phyloP scores from a whole-genome alignment of 2,329 filamentous ascomycete species.

The Aureobasidium namibiae region DNA sequence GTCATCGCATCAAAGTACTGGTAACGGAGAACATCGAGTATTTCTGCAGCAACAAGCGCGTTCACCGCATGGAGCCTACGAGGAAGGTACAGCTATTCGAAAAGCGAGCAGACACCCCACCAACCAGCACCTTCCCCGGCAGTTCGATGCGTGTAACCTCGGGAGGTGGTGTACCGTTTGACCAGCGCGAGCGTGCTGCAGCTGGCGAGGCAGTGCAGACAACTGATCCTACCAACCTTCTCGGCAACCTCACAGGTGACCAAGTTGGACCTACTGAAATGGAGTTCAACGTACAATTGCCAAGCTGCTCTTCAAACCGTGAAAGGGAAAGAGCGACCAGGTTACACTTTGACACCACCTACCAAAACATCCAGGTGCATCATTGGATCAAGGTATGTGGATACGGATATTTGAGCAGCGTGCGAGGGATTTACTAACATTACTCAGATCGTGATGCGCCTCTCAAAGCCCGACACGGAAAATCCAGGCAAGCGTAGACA shows the following conservation, averaged over 20 bases:
- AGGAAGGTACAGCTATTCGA: constrained; percentile 82
- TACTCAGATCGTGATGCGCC: constrained; percentile 74
- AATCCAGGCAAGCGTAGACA: constrained; percentile 75
- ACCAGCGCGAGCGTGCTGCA: constrained; percentile 49
- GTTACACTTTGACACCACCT: constrained; percentile 84
- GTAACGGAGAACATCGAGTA: constrained; percentile 88
- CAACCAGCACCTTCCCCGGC: constrained; percentile 63
- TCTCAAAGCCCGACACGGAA: constrained; percentile 72
- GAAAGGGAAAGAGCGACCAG: constrained; percentile 58
- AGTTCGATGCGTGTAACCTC: constrained; percentile 70
- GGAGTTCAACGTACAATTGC: constrained; percentile 87
- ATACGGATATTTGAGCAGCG: constrained; percentile 12
- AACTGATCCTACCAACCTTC: constrained; percentile 56
- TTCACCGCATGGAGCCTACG: constrained; percentile 75
- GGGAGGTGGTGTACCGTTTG: constrained; percentile 69
- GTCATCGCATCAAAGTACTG: constrained; percentile 85
- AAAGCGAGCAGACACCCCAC: constrained; percentile 71
- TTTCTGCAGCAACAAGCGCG: constrained; percentile 75
- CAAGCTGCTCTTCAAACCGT: constrained; percentile 76
- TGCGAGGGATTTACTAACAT: constrained; percentile 6
- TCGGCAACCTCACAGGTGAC: constrained; percentile 73
- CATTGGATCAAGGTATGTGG: constrained; percentile 85
- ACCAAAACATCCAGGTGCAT: constrained; percentile 86
- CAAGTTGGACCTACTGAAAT: constrained; percentile 82
- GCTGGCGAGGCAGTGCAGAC: constrained; percentile 47